phyloP scores from a whole-genome alignment of 345 rosid genomes.

The Pseudoturritis turrita region DNA sequence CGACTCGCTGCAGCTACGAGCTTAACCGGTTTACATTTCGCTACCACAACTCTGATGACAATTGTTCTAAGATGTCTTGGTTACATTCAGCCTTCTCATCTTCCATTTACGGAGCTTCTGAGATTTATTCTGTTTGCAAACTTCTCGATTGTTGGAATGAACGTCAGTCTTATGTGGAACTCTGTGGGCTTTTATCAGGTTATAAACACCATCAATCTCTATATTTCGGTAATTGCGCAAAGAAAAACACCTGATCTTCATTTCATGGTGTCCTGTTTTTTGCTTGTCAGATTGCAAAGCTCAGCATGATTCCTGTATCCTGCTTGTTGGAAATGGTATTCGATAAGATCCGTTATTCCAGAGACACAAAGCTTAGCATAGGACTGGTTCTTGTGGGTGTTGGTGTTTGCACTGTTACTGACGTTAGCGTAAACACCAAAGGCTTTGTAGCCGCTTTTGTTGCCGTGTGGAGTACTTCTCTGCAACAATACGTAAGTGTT shows the following conservation, averaged over 20 bases:
- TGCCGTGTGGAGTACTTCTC: conserved; percentile 96
- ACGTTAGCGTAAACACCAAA: conserved; percentile 83
- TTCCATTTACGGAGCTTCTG: conserved; percentile 72
- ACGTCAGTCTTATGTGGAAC: conserved; percentile 97
- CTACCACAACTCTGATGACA: conserved; percentile 80
- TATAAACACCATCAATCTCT: background rate
- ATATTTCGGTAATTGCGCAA: background rate
- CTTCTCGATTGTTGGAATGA: conserved; percentile 98
- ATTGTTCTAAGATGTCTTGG: conserved; percentile 76
- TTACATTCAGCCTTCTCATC: conserved; percentile 89
- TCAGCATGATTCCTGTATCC: conserved; percentile 96
- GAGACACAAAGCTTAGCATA: conserved; percentile 95
- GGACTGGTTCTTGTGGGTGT: conserved; percentile 84
- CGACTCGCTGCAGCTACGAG: conserved; percentile 70
- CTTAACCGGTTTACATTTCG: conserved; percentile 91
- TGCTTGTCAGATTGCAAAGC: conserved; percentile 75
- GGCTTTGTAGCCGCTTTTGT: conserved; percentile 84
- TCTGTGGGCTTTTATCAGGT: conserved; percentile 99
- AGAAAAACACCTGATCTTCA: background rate
- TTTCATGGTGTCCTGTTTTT: conserved; percentile 15
- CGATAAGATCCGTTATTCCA: conserved; percentile 86
- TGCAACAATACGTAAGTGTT: conserved; percentile 90
- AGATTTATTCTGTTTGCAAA: conserved; percentile 83
- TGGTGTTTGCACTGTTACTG: conserved; percentile 94
- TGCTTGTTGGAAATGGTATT: conserved; percentile 89